Evolutionary conservation across 805 yeast genomes (phyloP), one percentile per base, ranked within the genome.

Genomic region (Wickerhamiella shivajii): DNA sequence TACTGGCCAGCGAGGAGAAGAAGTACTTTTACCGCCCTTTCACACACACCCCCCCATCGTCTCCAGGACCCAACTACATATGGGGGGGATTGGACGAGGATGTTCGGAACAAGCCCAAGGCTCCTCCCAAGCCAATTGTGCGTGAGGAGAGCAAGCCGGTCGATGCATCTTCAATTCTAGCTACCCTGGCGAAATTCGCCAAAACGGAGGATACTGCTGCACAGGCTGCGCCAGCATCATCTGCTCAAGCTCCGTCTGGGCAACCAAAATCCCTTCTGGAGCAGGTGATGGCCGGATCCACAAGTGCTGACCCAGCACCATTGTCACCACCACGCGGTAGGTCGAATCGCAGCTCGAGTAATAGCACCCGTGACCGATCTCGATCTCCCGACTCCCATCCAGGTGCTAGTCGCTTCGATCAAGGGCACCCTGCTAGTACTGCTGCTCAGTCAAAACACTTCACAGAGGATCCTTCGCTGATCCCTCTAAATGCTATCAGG

Each of bases 401-500:
- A n/a, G n/a, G n/a, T n/a, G n/a, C n/a, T n/a, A n/a, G n/a, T n/a
- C n/a, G n/a, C n/a, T n/a, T n/a, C n/a, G n/a, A n/a, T n/a, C n/a
- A n/a, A n/a, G n/a, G n/a, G n/a, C n/a, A n/a, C n/a, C n/a, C n/a
- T n/a, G n/a, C n/a, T n/a, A n/a, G n/a, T n/a, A n/a, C n/a, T n/a
- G n/a, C n/a, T n/a, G n/a, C n/a, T n/a, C n/a, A n/a, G n/a, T n/a
- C n/a, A n/a, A n/a, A n/a, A n/a, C n/a, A n/a, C n/a, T n/a, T n/a
- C n/a, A n/a, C 12, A 6, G 37, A 18, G 32, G 96, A 85, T 55
- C 66, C 68, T 24, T 57, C 69, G 9, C 58, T 84, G 6, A 31
- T 43, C 37, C 90, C 93, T 2, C 71, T 73, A 29, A 93, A 84
- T 27, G 66, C 77, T 26, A 68, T 87, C 46, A 78, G 77, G 51